Evolutionary conservation across 202 grass and related monocot genomes (phyloP).

Genomic region (Setaria italica): DNA sequence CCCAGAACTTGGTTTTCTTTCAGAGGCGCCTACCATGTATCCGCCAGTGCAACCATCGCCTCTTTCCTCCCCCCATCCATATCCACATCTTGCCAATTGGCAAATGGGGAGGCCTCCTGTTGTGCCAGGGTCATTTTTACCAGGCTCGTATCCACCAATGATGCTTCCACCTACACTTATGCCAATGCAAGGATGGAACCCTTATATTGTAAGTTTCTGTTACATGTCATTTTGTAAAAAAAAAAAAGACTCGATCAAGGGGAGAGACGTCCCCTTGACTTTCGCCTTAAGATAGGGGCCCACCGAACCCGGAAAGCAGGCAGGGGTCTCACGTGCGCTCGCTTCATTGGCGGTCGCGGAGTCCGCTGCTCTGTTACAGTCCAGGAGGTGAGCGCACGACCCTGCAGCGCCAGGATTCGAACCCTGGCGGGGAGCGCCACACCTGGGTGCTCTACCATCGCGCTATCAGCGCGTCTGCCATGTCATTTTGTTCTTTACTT

Average conservation of each 20-base stretch:
- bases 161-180: constrained; percentile 74
- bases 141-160: constrained; percentile 76
- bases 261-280: no score
- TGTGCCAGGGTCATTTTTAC: constrained; percentile 54
- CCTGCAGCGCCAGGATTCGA: no score
- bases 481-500: constrained; percentile 25
- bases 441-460: no score
- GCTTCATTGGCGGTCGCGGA: no score
- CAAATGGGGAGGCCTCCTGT: constrained; percentile 80
- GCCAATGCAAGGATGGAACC: constrained; percentile 87
- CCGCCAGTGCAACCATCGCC: constrained; percentile 55
- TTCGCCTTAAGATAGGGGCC: no score
- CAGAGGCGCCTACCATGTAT: constrained; percentile 63
- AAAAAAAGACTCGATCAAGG: no score
- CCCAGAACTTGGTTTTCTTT: constrained; percentile 54
- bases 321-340: no score
- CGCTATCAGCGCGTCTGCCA: background rate
- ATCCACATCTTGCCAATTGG: constrained; percentile 69
- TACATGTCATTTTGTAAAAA: constrained; percentile 27
- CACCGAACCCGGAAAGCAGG: no score
- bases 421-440: no score
- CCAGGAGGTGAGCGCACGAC: no score
- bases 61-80: constrained; percentile 65
- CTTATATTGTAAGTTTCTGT: constrained; percentile 73
- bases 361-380: no score